A percentile compares a stretch with the other conserved stretches of the same genome.
Evolutionary conservation across 257 asterid genomes (phyloP).

Genomic region (Lycium ferocissimum): DNA sequence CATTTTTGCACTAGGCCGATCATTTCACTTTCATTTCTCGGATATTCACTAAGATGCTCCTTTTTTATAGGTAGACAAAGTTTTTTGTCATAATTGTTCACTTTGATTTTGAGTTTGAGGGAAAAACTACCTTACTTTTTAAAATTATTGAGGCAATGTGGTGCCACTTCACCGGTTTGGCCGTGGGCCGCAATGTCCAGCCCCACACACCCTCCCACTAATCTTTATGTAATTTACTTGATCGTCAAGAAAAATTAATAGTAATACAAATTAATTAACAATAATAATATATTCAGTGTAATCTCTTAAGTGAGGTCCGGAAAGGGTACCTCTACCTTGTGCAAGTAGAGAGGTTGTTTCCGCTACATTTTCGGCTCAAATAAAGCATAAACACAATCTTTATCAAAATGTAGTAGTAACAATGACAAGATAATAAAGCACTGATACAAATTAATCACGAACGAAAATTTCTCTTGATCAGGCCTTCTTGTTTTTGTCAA

Average conservation of each 20-base stretch:
- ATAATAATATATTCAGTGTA: no score
- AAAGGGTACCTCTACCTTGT: no score
- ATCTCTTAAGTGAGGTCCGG: no score
- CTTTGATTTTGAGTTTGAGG: no score
- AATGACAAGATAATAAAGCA: no score
- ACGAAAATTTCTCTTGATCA: no score
- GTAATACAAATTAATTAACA: not conserved
- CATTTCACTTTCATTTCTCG: not conserved
- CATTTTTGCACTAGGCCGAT: not conserved
- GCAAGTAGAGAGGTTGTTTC: no score
- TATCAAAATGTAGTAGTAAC: no score
- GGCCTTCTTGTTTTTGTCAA: no score
- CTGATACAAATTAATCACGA: no score
- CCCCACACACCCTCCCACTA: not conserved
- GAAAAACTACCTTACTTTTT: not conserved
- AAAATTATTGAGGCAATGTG: not conserved
- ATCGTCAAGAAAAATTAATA: not conserved
- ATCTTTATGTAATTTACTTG: not conserved
- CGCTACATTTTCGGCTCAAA: no score
- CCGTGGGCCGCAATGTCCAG: constrained; percentile 1
- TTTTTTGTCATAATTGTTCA: not conserved
- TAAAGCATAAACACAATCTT: no score
- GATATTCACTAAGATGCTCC: not conserved
- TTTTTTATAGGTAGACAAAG: not conserved
- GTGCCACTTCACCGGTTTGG: not conserved